Evolutionary conservation across 192 early-diverging fungal species (phyloP).

Genomic region (Jimgerdemannia flammicorona): DNA sequence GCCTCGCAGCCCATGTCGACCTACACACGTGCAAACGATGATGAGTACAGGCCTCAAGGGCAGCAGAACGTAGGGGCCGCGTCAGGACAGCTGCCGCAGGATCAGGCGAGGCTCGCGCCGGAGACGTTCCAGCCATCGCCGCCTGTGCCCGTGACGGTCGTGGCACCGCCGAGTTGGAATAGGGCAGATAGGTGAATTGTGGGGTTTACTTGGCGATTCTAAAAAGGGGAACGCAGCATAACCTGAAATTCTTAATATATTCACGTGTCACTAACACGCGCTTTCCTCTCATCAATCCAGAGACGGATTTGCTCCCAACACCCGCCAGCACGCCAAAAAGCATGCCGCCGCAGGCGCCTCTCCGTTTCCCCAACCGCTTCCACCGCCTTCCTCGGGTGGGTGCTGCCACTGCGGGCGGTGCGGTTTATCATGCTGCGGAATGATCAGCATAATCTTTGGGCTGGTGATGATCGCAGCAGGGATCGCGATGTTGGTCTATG

Average conservation of each 20-base stretch:
- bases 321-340: too few relatives aligned
- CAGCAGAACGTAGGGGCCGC: neutral
- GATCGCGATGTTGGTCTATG: neutral
- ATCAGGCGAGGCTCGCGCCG: neutral
- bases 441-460: neutral
- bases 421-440: neutral
- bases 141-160: neutral
- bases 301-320: too few relatives aligned
- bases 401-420: neutral
- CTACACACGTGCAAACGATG: neutral
- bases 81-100: neutral
- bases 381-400: too few relatives aligned
- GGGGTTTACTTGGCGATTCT: too few relatives aligned
- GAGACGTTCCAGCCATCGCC: neutral
- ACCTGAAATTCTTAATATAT: too few relatives aligned
- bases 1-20: neutral
- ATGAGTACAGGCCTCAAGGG: neutral
- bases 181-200: neutral
- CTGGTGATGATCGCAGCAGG: neutral
- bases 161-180: neutral
- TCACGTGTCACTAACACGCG: too few relatives aligned
- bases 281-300: too few relatives aligned
- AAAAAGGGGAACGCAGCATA: too few relatives aligned
- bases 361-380: too few relatives aligned
- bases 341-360: too few relatives aligned